Evolutionary conservation across 345 rosid genomes (phyloP).

Genomic region (Abelmoschus esculentus): DNA sequence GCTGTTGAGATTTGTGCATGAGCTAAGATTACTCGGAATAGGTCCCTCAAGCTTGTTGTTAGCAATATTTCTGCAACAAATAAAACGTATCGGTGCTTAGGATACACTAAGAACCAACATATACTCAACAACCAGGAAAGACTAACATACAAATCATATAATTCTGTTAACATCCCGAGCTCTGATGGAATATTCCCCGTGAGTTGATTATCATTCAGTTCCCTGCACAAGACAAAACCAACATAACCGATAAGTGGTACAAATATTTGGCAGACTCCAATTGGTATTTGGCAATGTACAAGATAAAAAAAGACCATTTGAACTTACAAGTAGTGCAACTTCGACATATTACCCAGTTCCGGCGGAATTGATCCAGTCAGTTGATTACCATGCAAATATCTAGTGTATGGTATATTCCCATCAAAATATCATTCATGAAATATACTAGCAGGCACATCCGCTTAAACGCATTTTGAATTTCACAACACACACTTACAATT

Average conservation of each 20-base stretch:
- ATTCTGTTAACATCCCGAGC: constrained; percentile 91
- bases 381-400: constrained; percentile 83
- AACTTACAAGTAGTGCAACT: constrained; percentile 83
- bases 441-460: neutral
- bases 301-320: neutral
- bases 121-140: neutral
- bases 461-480: neutral
- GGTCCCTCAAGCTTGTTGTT: constrained; percentile 76
- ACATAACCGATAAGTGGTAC: neutral
- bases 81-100: neutral
- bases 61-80: constrained; percentile 67
- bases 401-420: constrained; percentile 16
- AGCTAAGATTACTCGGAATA: constrained; percentile 78
- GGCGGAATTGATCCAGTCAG: constrained; percentile 81
- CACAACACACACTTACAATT: constrained; percentile 51
- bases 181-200: constrained; percentile 72
- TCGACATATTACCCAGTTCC: constrained; percentile 92
- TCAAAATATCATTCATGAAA: neutral
- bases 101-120: neutral
- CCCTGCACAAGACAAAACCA: constrained; percentile 41
- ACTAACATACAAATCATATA: constrained; percentile 78
- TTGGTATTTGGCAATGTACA: neutral
- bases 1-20: constrained; percentile 84
- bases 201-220: constrained; percentile 74
- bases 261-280: neutral